Percentiles rank a stretch among this genome's conserved stretches.
Conservation (phyloP, 352 stramenopile species). For the Globisporangium spinosum region DNA sequence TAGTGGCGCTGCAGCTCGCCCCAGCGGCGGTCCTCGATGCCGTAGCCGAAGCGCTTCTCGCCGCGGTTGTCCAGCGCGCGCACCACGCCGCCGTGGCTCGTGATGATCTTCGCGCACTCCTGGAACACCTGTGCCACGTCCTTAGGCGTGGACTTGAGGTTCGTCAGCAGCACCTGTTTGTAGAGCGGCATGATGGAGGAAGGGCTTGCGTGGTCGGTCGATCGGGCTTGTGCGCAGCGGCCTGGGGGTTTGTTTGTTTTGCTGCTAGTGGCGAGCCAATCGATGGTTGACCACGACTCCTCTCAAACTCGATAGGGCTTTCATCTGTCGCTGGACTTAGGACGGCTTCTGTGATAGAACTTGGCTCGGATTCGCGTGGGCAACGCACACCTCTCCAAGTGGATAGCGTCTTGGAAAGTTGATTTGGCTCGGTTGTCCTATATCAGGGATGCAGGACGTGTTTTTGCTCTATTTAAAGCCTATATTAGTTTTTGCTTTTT, state of each 20-base stretch:
- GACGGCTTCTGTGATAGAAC: neutral
- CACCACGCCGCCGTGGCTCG: constrained; percentile 64
- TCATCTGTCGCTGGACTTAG: neutral
- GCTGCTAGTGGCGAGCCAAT: neutral
- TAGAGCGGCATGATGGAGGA: constrained; percentile 70
- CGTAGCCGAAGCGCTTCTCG: constrained; percentile 80
- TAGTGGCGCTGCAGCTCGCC: constrained; percentile 84
- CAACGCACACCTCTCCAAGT: neutral
- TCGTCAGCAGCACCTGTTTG: constrained; percentile 87
- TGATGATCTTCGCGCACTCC: constrained; percentile 73
- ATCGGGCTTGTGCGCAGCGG: neutral
- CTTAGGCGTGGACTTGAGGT: constrained; percentile 83
- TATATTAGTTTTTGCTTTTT: too few species aligned
- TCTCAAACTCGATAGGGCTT: neutral
- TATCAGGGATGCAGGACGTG: neutral
- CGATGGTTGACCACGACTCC: neutral
- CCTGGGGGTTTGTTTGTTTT: neutral
- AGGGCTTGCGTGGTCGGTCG: neutral
- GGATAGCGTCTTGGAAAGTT: neutral
- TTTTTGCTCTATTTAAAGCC: too few species aligned
- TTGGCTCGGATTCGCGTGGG: neutral
- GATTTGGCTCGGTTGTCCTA: neutral
- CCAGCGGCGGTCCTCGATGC: constrained; percentile 82
- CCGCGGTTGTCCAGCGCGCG: constrained; percentile 76
- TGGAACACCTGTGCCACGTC: constrained; percentile 83